Percentiles rank a stretch among this genome's conserved stretches.
Conservation (phyloP, 768 basidiomycete species). For the Calocybe indica region DNA sequence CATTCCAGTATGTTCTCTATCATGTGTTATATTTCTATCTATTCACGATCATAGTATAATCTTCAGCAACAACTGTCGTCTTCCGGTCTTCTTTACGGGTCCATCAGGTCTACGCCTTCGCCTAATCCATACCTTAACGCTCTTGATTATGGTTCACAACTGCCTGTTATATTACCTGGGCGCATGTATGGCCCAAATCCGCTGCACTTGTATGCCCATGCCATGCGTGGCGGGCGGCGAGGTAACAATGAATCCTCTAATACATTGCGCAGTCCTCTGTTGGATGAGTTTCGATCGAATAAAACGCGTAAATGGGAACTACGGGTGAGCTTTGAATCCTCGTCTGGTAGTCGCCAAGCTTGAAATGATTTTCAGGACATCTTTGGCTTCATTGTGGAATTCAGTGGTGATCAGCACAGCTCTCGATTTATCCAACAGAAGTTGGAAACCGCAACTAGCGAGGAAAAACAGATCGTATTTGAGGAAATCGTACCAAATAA, state of each 20-base stretch:
- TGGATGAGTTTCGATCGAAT: slow-evolving; percentile 84
- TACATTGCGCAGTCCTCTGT: slow-evolving; percentile 57
- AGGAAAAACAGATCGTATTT: slow-evolving; percentile 76
- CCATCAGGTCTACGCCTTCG: slow-evolving; percentile 35
- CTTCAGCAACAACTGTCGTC: slow-evolving; percentile 40
- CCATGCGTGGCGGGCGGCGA: slow-evolving; percentile 38
- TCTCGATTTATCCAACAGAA: slow-evolving; percentile 96
- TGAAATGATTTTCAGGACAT: slow-evolving; percentile 58
- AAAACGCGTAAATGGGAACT: slow-evolving; percentile 80
- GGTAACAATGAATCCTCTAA: slow-evolving; percentile 28
- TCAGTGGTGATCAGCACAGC: slow-evolving; percentile 93
- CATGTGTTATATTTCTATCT: neutral
- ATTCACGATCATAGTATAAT: slow-evolving; percentile 25
- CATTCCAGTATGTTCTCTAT: slow-evolving; percentile 36
- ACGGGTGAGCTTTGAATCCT: slow-evolving; percentile 39
- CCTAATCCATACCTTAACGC: slow-evolving; percentile 37
- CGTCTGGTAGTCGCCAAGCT: too few species aligned
- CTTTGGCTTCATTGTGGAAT: slow-evolving; percentile 80
- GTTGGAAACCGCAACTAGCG: slow-evolving; percentile 67
- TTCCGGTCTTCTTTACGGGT: slow-evolving; percentile 34
- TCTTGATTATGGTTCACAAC: slow-evolving; percentile 43
- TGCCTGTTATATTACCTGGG: slow-evolving; percentile 39
- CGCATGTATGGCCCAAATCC: slow-evolving; percentile 38
- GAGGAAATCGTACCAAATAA: slow-evolving; percentile 82
- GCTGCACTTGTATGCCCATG: slow-evolving; percentile 28